These are phyloP conservation scores for Podospora conica DNA, from an alignment of 495 filamentous ascomycete genomes.

Conservation along the genomic window DNA sequence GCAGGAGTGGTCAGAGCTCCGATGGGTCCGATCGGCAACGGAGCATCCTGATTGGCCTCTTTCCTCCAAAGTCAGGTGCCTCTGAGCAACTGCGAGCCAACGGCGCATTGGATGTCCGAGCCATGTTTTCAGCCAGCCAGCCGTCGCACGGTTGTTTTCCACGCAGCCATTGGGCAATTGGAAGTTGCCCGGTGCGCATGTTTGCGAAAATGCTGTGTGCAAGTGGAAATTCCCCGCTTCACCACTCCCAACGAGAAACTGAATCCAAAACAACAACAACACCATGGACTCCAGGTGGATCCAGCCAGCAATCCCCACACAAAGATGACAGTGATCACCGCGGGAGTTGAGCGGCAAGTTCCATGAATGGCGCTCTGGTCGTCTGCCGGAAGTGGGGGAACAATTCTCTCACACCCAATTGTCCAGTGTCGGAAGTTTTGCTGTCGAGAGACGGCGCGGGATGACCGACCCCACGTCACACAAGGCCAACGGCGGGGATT, in stretches of 20 bases:
- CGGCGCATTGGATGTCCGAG: constrained; percentile 9
- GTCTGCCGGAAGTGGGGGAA: not conserved
- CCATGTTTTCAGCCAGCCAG: not conserved
- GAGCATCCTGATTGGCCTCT: not conserved
- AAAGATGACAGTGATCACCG: not conserved
- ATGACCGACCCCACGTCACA: not conserved
- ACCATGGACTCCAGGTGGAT: not conserved
- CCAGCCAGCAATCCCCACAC: not conserved
- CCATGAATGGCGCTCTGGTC: not conserved
- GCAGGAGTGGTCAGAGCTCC: not conserved
- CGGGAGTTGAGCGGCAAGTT: not conserved
- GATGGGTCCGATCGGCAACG: not conserved
- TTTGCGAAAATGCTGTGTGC: not conserved
- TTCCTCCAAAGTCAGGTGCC: constrained; percentile 2
- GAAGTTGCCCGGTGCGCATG: not conserved
- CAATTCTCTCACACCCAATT: too few species aligned
- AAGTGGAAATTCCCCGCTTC: not conserved
- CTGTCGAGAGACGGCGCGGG: not conserved
- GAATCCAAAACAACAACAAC: not conserved
- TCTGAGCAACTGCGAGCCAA: constrained; percentile 6
- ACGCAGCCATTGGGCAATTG: not conserved
- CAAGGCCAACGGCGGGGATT: not conserved
- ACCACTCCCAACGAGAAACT: not conserved
- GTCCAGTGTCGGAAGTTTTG: not conserved
- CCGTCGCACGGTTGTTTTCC: not conserved